A percentile compares a stretch with the other conserved stretches of the same genome.
Evolutionary conservation across 163 green algal genomes (phyloP).

Genomic region (Picocystis sp.): DNA sequence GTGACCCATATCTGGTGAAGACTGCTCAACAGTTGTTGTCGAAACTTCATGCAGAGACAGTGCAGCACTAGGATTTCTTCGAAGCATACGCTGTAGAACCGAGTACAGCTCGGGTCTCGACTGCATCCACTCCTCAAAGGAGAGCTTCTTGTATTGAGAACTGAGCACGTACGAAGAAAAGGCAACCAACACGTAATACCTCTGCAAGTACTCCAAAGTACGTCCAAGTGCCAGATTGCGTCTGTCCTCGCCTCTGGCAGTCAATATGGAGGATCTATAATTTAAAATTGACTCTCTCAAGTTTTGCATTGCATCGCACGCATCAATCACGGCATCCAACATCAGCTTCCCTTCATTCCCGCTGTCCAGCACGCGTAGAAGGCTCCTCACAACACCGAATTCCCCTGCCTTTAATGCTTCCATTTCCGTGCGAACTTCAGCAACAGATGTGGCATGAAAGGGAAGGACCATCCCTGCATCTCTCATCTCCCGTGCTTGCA

Average conservation of each 20-base stretch:
- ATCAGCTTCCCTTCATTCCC: conserved; percentile 44
- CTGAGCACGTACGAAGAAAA: conserved; percentile 69
- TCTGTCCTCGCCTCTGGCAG: conserved; percentile 61
- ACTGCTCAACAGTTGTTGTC: background rate
- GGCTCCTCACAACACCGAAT: conserved; percentile 33
- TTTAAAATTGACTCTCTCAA: conserved; percentile 70
- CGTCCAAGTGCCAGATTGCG: conserved; percentile 27
- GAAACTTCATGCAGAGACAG: conserved; percentile 44
- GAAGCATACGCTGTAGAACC: conserved; percentile 55
- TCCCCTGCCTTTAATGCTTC: conserved; percentile 10
- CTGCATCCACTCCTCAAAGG: conserved; percentile 57
- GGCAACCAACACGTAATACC: conserved; percentile 81
- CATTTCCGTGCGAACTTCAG: background rate
- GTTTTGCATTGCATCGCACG: conserved; percentile 58
- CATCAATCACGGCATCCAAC: conserved; percentile 65
- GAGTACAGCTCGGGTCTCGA: conserved; percentile 56
- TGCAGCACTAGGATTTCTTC: conserved; percentile 67
- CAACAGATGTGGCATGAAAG: background rate
- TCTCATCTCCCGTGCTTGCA: conserved; percentile 40
- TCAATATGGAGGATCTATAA: conserved; percentile 62
- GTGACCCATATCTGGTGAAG: conserved; percentile 5
- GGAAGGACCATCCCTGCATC: background rate
- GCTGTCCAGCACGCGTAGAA: conserved; percentile 60
- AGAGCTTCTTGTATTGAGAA: conserved; percentile 31
- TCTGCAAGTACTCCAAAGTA: conserved; percentile 79